These are phyloP conservation scores for Fusarium coffeatum DNA, from an alignment of 2,329 filamentous ascomycete genomes.

Conservation along the genomic window DNA sequence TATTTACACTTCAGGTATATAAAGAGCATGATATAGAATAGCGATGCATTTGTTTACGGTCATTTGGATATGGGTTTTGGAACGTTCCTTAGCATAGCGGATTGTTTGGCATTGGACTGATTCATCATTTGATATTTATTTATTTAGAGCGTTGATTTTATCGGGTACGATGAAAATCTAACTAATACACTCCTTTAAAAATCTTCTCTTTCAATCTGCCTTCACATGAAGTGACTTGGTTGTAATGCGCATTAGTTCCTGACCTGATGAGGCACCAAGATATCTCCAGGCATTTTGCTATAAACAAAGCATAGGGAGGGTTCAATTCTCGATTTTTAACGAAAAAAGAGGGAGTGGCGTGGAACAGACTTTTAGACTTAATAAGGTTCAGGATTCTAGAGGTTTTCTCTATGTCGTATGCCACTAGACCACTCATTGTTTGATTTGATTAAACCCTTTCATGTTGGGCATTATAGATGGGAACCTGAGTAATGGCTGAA, in stretches of 20 bases:
- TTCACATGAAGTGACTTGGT: no score
- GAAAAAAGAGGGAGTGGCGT: background rate
- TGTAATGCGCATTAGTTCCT: background rate
- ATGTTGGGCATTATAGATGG: background rate
- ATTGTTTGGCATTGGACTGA: slow-evolving; percentile 23
- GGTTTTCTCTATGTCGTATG: background rate
- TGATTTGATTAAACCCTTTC: background rate
- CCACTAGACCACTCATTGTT: background rate
- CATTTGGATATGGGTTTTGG: slow-evolving; percentile 9
- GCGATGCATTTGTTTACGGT: slow-evolving; percentile 1
- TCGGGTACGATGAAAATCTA: slow-evolving; percentile 26
- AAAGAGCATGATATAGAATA: slow-evolving; percentile 15
- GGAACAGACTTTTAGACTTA: background rate
- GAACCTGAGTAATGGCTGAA: background rate
- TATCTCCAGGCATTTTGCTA: no score
- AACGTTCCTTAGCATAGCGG: slow-evolving; percentile 2
- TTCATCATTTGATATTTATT: slow-evolving; percentile 11
- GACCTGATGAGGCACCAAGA: rapidly evolving
- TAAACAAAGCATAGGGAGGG: no score
- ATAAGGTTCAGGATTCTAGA: background rate
- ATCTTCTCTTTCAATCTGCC: no score
- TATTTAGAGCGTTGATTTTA: slow-evolving; percentile 30
- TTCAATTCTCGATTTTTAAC: background rate
- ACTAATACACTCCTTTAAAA: slow-evolving; percentile 35
- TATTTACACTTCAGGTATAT: background rate